A percentile compares a stretch with the other conserved stretches of the same genome.
Conservation (phyloP, 371 early-diverging fungal species). For the Circinella umbellata region DNA sequence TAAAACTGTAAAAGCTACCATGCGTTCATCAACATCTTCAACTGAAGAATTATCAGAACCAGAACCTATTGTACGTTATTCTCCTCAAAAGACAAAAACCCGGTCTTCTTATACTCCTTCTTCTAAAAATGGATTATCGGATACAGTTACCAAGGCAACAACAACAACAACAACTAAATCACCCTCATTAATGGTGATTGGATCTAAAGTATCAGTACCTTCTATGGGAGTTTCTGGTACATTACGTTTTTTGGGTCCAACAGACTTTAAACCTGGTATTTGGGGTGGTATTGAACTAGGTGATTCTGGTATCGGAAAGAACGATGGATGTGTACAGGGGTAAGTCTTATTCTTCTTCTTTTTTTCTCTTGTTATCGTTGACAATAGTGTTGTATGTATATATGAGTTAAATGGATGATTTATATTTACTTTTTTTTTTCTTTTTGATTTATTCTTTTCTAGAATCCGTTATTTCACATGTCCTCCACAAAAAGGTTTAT, state of each 20-base stretch:
- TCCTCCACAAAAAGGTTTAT: constrained; percentile 71
- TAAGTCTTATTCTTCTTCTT: constrained; percentile 20
- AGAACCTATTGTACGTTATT: constrained; percentile 15
- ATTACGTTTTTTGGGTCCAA: constrained; percentile 69
- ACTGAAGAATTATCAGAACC: constrained; percentile 20
- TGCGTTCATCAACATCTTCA: constrained; percentile 18
- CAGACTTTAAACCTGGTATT: constrained; percentile 67
- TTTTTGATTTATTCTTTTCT: neutral
- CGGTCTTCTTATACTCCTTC: constrained; percentile 14
- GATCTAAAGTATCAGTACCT: constrained; percentile 63
- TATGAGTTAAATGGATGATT: too few relatives aligned
- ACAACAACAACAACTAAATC: neutral
- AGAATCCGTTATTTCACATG: constrained; percentile 69
- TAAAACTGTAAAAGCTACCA: constrained; percentile 5
- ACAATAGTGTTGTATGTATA: too few relatives aligned
- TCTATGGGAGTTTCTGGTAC: constrained; percentile 60
- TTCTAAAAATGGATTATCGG: neutral
- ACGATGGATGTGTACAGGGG: constrained; percentile 79
- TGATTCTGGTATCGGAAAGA: constrained; percentile 74
- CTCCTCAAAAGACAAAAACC: constrained; percentile 9
- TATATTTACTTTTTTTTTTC: neutral
- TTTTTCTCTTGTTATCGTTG: too few relatives aligned
- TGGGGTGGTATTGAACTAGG: constrained; percentile 89
- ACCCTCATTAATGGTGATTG: constrained; percentile 24
- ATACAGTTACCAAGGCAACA: neutral